phyloP scores from a whole-genome alignment of 768 basidiomycete genomes.

The Phaeotremella skinneri region DNA sequence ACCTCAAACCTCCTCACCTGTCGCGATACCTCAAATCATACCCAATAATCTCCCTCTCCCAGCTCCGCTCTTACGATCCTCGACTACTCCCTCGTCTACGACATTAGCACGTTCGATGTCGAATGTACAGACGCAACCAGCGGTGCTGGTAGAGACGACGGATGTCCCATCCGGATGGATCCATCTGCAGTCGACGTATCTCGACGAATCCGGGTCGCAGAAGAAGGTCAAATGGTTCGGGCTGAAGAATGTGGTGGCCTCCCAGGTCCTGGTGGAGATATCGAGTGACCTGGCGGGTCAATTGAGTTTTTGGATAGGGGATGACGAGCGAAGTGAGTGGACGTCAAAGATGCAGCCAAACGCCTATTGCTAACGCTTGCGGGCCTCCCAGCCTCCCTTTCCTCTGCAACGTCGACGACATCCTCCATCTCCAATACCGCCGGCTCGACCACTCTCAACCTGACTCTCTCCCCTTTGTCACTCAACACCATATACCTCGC shows the following conservation, averaged over 20 bases:
- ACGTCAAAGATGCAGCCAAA: too few relatives aligned
- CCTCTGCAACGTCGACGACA: conserved; percentile 32
- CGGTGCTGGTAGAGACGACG: conserved; percentile 21
- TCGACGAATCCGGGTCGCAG: conserved; percentile 30
- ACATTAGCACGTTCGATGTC: neutral
- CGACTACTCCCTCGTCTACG: neutral
- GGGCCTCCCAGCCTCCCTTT: neutral
- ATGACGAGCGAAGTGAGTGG: conserved; percentile 39
- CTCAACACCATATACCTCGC: conserved; percentile 33
- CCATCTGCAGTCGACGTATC: conserved; percentile 42
- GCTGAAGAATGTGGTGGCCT: conserved; percentile 25
- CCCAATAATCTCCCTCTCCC: neutral
- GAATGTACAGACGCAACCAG: neutral
- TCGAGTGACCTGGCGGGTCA: conserved; percentile 34
- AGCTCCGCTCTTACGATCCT: neutral
- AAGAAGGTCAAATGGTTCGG: conserved; percentile 33
- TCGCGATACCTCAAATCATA: neutral
- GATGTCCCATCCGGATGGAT: conserved; percentile 48
- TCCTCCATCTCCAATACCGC: conserved; percentile 24
- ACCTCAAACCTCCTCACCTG: conserved; percentile 1
- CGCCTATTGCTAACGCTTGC: too few relatives aligned
- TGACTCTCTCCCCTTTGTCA: conserved; percentile 24
- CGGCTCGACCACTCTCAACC: conserved; percentile 15
- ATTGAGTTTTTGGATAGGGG: conserved; percentile 36
- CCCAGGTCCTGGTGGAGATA: conserved; percentile 27